These are phyloP conservation scores for Pythium catenulatum DNA, from an alignment of 352 stramenopile species.

Conservation along the genomic window DNA sequence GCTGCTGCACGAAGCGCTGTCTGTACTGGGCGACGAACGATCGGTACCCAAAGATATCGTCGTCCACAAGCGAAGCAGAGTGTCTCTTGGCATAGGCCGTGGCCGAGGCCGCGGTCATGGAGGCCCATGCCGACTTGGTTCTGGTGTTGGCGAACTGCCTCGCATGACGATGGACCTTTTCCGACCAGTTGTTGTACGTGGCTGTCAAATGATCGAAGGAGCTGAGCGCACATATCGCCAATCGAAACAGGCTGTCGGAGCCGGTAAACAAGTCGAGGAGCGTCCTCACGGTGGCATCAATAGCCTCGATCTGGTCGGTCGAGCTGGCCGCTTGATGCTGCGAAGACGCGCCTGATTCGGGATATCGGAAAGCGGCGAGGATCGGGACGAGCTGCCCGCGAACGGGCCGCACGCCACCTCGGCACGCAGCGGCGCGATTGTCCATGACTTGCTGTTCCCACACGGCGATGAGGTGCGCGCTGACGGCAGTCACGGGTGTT, in stretches of 20 bases:
- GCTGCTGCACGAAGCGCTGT: neutral
- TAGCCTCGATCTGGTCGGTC: neutral
- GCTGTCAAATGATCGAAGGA: neutral
- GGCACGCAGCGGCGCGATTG: neutral
- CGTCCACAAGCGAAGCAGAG: neutral
- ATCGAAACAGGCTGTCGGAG: neutral
- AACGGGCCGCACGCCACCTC: neutral
- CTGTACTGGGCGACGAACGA: slow-evolving; percentile 7
- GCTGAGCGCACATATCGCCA: neutral
- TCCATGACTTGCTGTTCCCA: slow-evolving; percentile 18
- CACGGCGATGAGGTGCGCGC: neutral
- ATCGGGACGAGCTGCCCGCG: slow-evolving; percentile 2
- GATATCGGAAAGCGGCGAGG: neutral
- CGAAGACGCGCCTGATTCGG: neutral
- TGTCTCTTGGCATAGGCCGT: too few species aligned
- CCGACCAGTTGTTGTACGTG: neutral
- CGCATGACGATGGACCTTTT: neutral
- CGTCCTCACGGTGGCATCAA: slow-evolving; percentile 3
- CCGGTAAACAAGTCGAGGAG: slow-evolving; percentile 11
- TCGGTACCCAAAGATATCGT: neutral
- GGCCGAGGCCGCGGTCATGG: neutral
- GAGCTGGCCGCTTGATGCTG: neutral
- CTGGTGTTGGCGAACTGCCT: neutral
- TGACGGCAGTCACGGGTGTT: neutral
- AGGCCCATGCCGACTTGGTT: neutral